A percentile compares a stretch with the other conserved stretches of the same genome.
Conservation (phyloP, 768 basidiomycete genomes). For the Psilocybe sp. region DNA sequence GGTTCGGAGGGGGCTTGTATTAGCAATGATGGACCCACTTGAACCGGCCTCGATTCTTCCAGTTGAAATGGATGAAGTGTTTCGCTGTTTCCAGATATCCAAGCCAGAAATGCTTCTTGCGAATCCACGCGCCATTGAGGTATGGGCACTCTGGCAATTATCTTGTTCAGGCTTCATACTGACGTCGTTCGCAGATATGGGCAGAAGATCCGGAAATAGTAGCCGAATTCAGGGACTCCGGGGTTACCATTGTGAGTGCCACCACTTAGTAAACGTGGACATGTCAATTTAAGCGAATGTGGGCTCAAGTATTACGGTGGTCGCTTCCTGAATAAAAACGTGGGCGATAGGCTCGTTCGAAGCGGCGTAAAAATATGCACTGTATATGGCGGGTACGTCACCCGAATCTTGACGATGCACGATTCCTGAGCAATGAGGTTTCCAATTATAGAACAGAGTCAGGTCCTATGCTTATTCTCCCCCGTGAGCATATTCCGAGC, state of each 20-base stretch:
- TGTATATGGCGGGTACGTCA: constrained; percentile 3
- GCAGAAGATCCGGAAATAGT: constrained; percentile 4
- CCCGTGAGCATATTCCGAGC: neutral
- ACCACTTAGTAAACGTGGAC: neutral
- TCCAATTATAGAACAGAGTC: neutral
- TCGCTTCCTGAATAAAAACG: constrained; percentile 4
- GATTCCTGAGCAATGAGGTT: neutral
- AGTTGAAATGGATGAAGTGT: neutral
- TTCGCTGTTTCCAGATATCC: neutral
- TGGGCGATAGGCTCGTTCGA: neutral
- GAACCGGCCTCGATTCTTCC: neutral
- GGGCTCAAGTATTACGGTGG: constrained; percentile 2
- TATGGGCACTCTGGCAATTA: neutral
- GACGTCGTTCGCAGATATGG: constrained; percentile 2
- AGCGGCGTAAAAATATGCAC: constrained; percentile 2
- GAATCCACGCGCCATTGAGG: constrained; percentile 1
- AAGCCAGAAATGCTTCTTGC: neutral
- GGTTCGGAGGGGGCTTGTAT: neutral
- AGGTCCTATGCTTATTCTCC: constrained; percentile 1
- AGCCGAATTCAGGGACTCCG: neutral
- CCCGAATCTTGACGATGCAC: neutral
- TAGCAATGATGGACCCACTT: constrained; percentile 1
- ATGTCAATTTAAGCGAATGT: neutral
- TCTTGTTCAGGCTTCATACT: neutral
- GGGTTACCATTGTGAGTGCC: neutral